phyloP scores from a whole-genome alignment of 225 moss, liverwort and hornwort genomes.

The Climacium dendroides region DNA sequence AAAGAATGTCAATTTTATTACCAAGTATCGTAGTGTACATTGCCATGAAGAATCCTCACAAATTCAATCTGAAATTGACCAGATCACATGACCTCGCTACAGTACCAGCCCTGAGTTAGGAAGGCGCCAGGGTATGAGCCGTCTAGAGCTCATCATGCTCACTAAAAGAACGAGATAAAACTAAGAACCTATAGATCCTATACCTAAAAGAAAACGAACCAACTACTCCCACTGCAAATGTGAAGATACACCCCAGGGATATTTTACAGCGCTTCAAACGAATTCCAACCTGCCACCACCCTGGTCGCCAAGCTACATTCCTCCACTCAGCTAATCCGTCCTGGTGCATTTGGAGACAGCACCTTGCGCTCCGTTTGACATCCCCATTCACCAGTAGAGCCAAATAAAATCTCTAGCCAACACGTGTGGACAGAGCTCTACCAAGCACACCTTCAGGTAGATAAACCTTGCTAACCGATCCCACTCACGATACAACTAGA shows the following conservation, averaged over 20 bases:
- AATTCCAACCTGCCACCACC: not conserved
- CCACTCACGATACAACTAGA: not conserved
- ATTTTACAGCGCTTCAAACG: not conserved
- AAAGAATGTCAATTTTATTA: conserved; percentile 1
- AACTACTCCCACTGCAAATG: not conserved
- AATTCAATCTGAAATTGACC: not conserved
- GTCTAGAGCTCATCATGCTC: not conserved
- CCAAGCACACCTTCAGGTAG: not conserved
- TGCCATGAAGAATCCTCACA: not conserved
- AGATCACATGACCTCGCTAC: not conserved
- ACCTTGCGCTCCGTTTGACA: not conserved
- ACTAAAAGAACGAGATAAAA: not conserved
- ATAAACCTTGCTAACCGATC: not conserved
- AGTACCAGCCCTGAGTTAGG: not conserved
- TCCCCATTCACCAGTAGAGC: not conserved
- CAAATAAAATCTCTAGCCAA: not conserved
- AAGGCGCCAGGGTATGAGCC: not conserved
- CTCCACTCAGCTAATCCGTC: not conserved
- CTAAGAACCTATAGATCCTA: not conserved
- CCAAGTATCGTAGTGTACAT: not conserved
- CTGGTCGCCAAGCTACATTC: not conserved
- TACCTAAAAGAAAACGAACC: not conserved
- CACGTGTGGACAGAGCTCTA: not conserved
- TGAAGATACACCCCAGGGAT: not conserved
- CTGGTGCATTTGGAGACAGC: not conserved